phyloP scores from a whole-genome alignment of 805 yeast genomes.

The Cyberlindnera japonica region DNA sequence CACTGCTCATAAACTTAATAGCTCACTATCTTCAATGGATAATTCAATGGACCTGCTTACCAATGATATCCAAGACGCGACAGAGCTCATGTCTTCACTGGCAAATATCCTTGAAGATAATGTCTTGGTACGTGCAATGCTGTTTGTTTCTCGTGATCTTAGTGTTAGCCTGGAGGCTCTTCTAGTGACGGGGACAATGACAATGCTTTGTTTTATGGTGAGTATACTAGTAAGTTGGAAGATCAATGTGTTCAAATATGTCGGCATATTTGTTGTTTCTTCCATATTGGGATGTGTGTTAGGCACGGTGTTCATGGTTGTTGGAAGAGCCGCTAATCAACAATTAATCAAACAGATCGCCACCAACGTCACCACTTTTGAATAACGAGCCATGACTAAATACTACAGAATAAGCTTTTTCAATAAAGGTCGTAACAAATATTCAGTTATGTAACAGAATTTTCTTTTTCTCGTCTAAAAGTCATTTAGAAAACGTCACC shows the following conservation, averaged over 20 bases:
- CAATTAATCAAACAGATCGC: conserved; percentile 5
- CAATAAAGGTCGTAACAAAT: neutral
- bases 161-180: conserved; percentile 4
- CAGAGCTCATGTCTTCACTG: conserved; percentile 8
- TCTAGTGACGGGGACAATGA: conserved; percentile 5
- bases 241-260: conserved; percentile 15
- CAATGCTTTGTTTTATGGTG: conserved; percentile 4
- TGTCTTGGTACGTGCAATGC: conserved; percentile 10
- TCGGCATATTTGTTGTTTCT: conserved; percentile 15
- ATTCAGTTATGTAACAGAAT: neutral
- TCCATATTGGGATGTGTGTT: conserved; percentile 4
- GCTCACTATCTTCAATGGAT: conserved; percentile 8
- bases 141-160: conserved; percentile 8
- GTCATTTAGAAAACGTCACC: conserved; percentile 60
- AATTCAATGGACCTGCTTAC: conserved; percentile 6
- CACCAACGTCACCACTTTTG: neutral
- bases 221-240: conserved; percentile 10
- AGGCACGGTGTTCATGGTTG: conserved; percentile 11
- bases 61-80: conserved; percentile 8
- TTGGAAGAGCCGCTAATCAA: conserved; percentile 6
- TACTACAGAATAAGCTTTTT: neutral
- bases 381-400: neutral
- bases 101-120: conserved; percentile 13
- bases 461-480: neutral
- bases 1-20: conserved; percentile 7